Percentiles rank a stretch among this genome's conserved stretches.
phyloP scores from a whole-genome alignment of 177 flowering plant genomes.

The Vitis hybrid region DNA sequence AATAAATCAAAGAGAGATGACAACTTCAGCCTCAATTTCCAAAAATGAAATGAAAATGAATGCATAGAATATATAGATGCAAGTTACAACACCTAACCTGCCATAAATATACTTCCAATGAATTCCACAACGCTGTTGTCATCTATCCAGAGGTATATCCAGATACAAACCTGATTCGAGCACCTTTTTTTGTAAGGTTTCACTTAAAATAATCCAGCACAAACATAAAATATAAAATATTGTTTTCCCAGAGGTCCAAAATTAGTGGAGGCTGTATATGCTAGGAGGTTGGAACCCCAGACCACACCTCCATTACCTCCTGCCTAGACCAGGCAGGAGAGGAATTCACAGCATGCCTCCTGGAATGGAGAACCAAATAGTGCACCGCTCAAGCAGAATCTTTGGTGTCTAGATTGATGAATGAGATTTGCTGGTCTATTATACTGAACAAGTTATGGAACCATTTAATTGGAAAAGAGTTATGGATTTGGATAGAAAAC shows the following conservation, averaged over 20 bases:
- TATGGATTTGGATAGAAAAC: not conserved
- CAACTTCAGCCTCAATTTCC: not conserved
- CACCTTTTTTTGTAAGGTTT: slow-evolving; percentile 12
- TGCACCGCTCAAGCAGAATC: not conserved
- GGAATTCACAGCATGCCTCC: not conserved
- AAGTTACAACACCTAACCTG: slow-evolving; percentile 49
- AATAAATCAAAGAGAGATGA: not conserved
- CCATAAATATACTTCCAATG: slow-evolving; percentile 78
- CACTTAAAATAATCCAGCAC: not conserved
- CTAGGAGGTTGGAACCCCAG: not conserved
- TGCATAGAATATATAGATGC: no score
- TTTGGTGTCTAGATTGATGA: not conserved
- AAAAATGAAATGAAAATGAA: not conserved
- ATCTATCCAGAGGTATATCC: slow-evolving; percentile 85
- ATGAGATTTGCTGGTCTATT: not conserved
- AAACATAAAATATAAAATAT: not conserved
- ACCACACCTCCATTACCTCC: not conserved
- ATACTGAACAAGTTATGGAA: not conserved
- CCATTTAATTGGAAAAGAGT: not conserved
- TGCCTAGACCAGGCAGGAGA: slow-evolving; percentile 1
- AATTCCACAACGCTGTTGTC: slow-evolving; percentile 62
- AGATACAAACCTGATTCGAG: slow-evolving; percentile 68
- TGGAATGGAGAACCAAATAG: not conserved
- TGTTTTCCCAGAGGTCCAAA: not conserved
- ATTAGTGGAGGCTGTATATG: no score